A percentile compares a stretch with the other conserved stretches of the same genome.
phyloP scores from a whole-genome alignment of 2,329 filamentous ascomycete genomes.

The Diaporthe sp. region DNA sequence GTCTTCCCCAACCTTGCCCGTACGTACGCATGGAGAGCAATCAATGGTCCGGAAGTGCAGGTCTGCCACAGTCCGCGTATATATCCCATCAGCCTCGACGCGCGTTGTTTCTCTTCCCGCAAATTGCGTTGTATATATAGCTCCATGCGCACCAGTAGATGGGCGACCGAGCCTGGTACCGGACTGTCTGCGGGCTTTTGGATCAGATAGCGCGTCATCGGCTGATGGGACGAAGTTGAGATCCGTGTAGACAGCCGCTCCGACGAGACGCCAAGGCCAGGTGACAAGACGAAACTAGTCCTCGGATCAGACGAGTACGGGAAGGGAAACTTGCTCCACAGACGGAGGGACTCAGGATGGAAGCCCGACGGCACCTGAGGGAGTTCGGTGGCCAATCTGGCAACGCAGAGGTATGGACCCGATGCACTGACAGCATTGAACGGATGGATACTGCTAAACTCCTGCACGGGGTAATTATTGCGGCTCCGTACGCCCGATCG shows the following conservation, averaged over 20 bases:
- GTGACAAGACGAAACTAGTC: conserved; percentile 25
- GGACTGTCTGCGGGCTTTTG: conserved; percentile 3
- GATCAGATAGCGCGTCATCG: conserved; percentile 29
- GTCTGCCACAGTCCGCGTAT: conserved; percentile 4
- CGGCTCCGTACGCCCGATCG: neutral
- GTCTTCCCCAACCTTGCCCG: neutral
- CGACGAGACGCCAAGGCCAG: conserved; percentile 25
- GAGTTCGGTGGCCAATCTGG: neutral
- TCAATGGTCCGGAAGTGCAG: neutral
- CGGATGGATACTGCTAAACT: conserved; percentile 18
- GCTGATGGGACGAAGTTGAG: conserved; percentile 9
- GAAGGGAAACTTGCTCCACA: conserved; percentile 7
- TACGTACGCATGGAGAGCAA: neutral
- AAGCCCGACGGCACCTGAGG: neutral
- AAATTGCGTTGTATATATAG: conserved; percentile 4
- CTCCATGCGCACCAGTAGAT: neutral
- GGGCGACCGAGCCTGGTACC: neutral
- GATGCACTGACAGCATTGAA: conserved; percentile 11
- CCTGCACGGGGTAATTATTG: conserved; percentile 17
- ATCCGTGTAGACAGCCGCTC: neutral
- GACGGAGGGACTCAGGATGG: neutral
- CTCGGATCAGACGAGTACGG: conserved; percentile 28
- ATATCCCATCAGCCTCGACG: neutral
- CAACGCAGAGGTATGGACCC: neutral
- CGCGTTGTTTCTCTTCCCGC: neutral